Percentiles rank a stretch among this genome's conserved stretches.
phyloP scores from a whole-genome alignment of 2,329 filamentous ascomycete genomes.

The Monosporascus sp. region DNA sequence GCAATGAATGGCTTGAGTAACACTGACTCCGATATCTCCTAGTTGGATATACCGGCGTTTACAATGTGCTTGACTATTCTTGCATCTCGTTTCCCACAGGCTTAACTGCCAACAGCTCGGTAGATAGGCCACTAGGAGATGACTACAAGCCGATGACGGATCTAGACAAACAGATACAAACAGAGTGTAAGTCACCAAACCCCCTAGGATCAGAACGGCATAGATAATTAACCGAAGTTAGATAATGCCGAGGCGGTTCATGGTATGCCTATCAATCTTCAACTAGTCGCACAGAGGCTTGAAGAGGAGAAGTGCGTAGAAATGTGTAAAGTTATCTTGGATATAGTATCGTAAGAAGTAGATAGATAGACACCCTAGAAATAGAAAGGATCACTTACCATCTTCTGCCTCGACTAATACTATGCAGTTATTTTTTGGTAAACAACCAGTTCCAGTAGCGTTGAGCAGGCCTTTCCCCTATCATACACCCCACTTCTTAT shows the following conservation, averaged over 20 bases:
- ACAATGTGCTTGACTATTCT: slow-evolving; percentile 44
- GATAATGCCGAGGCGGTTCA: slow-evolving; percentile 35
- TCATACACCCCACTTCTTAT: no score
- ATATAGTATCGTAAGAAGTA: slow-evolving; percentile 14
- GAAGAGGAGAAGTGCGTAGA: slow-evolving; percentile 29
- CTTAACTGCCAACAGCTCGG: slow-evolving; percentile 31
- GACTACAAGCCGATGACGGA: slow-evolving; percentile 30
- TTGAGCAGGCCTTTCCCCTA: no score
- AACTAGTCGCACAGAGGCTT: slow-evolving; percentile 33
- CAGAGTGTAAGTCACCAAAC: slow-evolving; percentile 36
- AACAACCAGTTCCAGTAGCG: no score
- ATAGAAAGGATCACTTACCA: no score
- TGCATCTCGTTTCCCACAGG: slow-evolving; percentile 43
- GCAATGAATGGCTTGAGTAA: background rate
- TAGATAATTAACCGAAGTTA: slow-evolving; percentile 10
- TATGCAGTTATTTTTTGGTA: no score
- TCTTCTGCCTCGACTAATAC: no score
- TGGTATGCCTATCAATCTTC: slow-evolving; percentile 37
- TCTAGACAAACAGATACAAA: slow-evolving; percentile 32
- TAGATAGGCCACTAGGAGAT: slow-evolving; percentile 28
- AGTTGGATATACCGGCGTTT: slow-evolving; percentile 48
- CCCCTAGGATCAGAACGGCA: background rate
- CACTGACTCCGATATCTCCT: background rate
- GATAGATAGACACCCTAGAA: background rate
- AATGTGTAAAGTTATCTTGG: slow-evolving; percentile 23